Evolutionary conservation across 495 filamentous ascomycete species (phyloP).

Genomic region (Xylaria sp.): DNA sequence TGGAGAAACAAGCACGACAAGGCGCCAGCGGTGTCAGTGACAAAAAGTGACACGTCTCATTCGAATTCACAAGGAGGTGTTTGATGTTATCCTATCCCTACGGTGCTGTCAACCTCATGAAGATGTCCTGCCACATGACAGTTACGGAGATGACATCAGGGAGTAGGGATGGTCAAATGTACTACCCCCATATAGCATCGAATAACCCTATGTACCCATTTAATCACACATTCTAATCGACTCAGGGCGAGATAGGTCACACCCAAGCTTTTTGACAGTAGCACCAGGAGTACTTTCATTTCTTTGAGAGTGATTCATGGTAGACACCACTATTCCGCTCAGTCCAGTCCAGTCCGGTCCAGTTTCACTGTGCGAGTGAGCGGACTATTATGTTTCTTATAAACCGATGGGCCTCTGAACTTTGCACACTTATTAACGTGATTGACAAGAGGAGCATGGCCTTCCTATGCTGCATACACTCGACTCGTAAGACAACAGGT

Average conservation of each 20-base stretch:
- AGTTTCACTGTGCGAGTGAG: not conserved
- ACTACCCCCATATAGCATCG: not conserved
- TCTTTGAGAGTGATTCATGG: not conserved
- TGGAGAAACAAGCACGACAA: slow-evolving; percentile 29
- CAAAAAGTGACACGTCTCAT: not conserved
- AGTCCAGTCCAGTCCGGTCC: not conserved
- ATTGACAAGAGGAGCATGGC: not conserved
- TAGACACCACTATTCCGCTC: not conserved
- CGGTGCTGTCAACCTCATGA: not conserved
- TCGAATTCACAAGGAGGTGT: not conserved
- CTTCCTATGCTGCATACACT: not conserved
- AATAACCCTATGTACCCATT: not conserved
- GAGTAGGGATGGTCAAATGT: not conserved
- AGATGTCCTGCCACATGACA: not conserved
- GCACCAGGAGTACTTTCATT: not conserved
- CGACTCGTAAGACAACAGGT: not conserved
- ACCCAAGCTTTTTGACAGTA: not conserved
- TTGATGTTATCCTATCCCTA: not conserved
- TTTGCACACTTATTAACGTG: not conserved
- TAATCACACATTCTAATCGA: not conserved
- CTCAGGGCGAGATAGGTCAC: not conserved
- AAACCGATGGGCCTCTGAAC: not conserved
- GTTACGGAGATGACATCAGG: not conserved
- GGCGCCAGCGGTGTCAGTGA: not conserved
- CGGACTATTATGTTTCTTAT: not conserved